Evolutionary conservation across 495 filamentous ascomycete genomes (phyloP).

Genomic region (Hyaloscypha hepaticicola): DNA sequence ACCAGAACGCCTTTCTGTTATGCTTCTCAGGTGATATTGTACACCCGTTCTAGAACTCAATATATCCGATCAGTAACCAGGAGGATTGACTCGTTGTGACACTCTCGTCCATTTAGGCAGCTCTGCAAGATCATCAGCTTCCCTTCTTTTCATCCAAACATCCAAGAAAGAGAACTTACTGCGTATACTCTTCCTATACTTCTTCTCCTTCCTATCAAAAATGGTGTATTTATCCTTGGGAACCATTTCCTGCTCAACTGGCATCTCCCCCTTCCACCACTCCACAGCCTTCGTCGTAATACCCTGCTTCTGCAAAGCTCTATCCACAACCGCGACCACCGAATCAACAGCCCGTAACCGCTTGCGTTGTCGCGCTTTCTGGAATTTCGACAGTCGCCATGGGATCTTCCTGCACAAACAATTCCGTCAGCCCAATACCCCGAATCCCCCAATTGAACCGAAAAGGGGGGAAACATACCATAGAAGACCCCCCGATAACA

Average conservation of each 20-base stretch:
- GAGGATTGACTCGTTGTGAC: slow-evolving; percentile 88
- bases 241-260: slow-evolving; percentile 92
- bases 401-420: slow-evolving; percentile 80
- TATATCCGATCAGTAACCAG: slow-evolving; percentile 69
- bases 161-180: slow-evolving; percentile 63
- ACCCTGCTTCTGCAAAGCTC: slow-evolving; percentile 69
- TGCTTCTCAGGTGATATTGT: slow-evolving; percentile 28
- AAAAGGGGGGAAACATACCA: slow-evolving; percentile 54
- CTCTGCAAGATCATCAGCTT: slow-evolving; percentile 49
- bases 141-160: background rate
- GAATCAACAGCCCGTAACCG: slow-evolving; percentile 83
- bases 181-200: slow-evolving; percentile 93
- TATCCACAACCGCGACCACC: slow-evolving; percentile 73
- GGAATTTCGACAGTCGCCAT: slow-evolving; percentile 87
- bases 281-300: slow-evolving; percentile 70
- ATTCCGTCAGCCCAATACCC: slow-evolving; percentile 8
- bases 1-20: slow-evolving; percentile 30
- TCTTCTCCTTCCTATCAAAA: slow-evolving; percentile 94
- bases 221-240: slow-evolving; percentile 97
- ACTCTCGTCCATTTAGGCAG: slow-evolving; percentile 96
- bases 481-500: slow-evolving; percentile 77
- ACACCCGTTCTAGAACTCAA: slow-evolving; percentile 15
- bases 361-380: slow-evolving; percentile 86
- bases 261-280: slow-evolving; percentile 93
- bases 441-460: background rate